A percentile compares a stretch with the other conserved stretches of the same genome.
Conservation (phyloP, 2,329 filamentous ascomycete genomes). For the Graphilbum fragrans region DNA sequence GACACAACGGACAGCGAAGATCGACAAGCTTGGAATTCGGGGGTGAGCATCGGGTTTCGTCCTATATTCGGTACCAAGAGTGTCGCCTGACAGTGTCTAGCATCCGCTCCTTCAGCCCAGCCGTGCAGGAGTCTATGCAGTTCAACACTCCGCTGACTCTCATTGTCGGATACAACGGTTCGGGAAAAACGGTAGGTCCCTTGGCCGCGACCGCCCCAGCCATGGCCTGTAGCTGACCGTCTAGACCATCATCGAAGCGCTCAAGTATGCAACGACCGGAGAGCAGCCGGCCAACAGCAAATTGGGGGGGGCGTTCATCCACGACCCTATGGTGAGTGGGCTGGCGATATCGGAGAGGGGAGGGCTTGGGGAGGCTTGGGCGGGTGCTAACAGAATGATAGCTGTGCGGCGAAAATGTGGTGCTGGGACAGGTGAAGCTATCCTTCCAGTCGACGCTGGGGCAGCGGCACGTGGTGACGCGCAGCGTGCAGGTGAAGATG, state of each 20-base stretch:
- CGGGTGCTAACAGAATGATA: conserved; percentile 14
- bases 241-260: conserved; percentile 86
- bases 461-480: conserved; percentile 68
- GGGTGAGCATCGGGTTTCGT: conserved; percentile 6
- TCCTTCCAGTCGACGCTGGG: conserved; percentile 72
- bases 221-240: background rate
- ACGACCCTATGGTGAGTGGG: conserved; percentile 69
- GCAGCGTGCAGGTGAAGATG: conserved; percentile 74
- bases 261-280: conserved; percentile 95
- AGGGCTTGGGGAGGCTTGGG: too few relatives aligned
- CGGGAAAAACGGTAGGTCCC: conserved; percentile 61
- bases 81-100: conserved; percentile 3
- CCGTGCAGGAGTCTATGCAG: conserved; percentile 61
- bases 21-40: conserved; percentile 14
- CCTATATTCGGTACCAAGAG: background rate
- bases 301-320: conserved; percentile 85
- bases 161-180: conserved; percentile 95
- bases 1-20: conserved; percentile 12
- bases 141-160: conserved; percentile 88
- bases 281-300: conserved; percentile 85
- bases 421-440: conserved; percentile 83
- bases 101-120: conserved; percentile 72
- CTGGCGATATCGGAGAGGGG: too few relatives aligned
- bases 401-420: conserved; percentile 75
- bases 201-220: conserved; percentile 10